phyloP scores from a whole-genome alignment of 2,329 filamentous ascomycete genomes.

The Fusarium staphyleae region DNA sequence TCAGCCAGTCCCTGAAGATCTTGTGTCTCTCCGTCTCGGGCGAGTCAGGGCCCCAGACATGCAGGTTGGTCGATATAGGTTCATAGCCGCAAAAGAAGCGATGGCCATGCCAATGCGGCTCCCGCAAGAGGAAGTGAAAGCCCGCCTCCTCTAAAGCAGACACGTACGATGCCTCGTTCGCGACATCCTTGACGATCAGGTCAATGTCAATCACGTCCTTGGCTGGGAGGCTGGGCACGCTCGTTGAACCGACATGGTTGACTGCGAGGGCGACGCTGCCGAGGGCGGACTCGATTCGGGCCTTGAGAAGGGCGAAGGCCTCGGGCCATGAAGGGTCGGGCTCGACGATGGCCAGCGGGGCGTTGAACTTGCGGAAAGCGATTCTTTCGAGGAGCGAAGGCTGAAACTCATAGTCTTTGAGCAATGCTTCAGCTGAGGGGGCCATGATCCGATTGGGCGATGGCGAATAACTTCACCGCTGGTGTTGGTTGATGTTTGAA shows the following conservation, averaged over 20 bases:
- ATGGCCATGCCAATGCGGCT: slow-evolving; percentile 57
- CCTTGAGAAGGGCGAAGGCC: slow-evolving; percentile 42
- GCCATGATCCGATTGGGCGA: slow-evolving; percentile 28
- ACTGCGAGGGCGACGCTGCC: slow-evolving; percentile 48
- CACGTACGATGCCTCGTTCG: slow-evolving; percentile 53
- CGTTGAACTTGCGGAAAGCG: slow-evolving; percentile 34
- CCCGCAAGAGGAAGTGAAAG: slow-evolving; percentile 55
- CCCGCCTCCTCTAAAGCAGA: slow-evolving; percentile 51
- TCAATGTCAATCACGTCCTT: slow-evolving; percentile 63
- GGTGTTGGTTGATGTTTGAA: too few species aligned
- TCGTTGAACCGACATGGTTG: slow-evolving; percentile 59
- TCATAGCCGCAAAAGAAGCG: slow-evolving; percentile 52
- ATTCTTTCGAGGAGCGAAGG: slow-evolving; percentile 36
- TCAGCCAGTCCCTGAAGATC: slow-evolving; percentile 56
- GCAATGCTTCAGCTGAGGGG: slow-evolving; percentile 35
- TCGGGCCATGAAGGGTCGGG: slow-evolving; percentile 49
- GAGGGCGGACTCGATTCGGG: slow-evolving; percentile 47
- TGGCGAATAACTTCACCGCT: too few species aligned
- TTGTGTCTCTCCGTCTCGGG: slow-evolving; percentile 52
- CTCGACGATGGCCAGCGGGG: slow-evolving; percentile 45
- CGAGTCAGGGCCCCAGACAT: slow-evolving; percentile 55
- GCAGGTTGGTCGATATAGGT: slow-evolving; percentile 52
- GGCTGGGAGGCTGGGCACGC: slow-evolving; percentile 56
- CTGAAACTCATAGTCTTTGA: slow-evolving; percentile 40
- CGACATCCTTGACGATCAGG: slow-evolving; percentile 51